These are phyloP conservation scores for Candida methanosorbosa DNA, from an alignment of 805 yeast genomes.

Conservation along the genomic window DNA sequence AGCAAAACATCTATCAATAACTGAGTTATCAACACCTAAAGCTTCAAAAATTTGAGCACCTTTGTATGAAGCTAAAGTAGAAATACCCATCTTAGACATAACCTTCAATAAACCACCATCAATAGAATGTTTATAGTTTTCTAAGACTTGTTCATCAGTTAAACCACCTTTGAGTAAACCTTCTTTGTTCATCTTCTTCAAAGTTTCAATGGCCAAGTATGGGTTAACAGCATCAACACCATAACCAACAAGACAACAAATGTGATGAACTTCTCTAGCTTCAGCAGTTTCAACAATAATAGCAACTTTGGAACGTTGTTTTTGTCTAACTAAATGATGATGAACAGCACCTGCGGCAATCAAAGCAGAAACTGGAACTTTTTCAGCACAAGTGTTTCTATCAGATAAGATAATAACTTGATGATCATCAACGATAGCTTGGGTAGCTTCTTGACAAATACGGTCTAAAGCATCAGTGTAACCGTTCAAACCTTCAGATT, in stretches of 20 bases:
- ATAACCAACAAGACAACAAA: slow-evolving; percentile 89
- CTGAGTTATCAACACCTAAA: slow-evolving; percentile 90
- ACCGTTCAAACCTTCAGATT: slow-evolving; percentile 77
- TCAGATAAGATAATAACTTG: slow-evolving; percentile 77
- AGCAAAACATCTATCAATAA: slow-evolving; percentile 89
- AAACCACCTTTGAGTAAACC: slow-evolving; percentile 53
- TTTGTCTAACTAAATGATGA: slow-evolving; percentile 91
- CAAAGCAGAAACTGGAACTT: slow-evolving; percentile 78
- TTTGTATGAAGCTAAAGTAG: slow-evolving; percentile 95
- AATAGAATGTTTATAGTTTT: slow-evolving; percentile 75
- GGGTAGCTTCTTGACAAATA: slow-evolving; percentile 79
- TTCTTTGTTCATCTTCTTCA: slow-evolving; percentile 77
- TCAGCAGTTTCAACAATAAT: slow-evolving; percentile 89
- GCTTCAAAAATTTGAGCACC: slow-evolving; percentile 99
- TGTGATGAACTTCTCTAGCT: slow-evolving; percentile 95
- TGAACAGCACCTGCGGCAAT: slow-evolving; percentile 97
- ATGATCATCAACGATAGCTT: slow-evolving; percentile 68
- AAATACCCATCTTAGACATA: slow-evolving; percentile 99
- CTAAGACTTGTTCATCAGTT: slow-evolving; percentile 50
- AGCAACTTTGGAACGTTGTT: slow-evolving; percentile 94
- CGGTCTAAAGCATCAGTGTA: slow-evolving; percentile 79
- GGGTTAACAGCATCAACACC: slow-evolving; percentile 98
- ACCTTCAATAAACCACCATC: slow-evolving; percentile 93
- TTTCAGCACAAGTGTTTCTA: slow-evolving; percentile 44
- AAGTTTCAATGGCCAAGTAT: slow-evolving; percentile 84